Conservation (phyloP, 2,329 filamentous ascomycete genomes). For the Pseudogymnoascus sp. region DNA sequence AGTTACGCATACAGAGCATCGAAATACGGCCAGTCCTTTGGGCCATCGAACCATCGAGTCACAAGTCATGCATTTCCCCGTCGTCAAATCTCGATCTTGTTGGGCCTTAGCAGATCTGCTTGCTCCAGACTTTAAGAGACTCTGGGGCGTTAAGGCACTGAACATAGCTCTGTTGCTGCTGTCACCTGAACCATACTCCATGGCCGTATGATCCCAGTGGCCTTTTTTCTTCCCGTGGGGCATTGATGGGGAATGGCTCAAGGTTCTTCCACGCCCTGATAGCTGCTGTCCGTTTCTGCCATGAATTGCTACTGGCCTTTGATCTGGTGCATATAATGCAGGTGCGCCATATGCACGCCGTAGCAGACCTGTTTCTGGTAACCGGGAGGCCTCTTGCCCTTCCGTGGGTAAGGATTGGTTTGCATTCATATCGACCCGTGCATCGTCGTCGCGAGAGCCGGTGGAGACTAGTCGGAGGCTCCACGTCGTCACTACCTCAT, state of each 20-base stretch:
- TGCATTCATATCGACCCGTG: not conserved
- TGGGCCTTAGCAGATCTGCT: constrained; percentile 28
- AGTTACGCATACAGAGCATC: constrained; percentile 76
- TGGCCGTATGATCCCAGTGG: constrained; percentile 31
- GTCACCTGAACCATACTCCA: constrained; percentile 40
- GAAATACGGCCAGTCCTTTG: constrained; percentile 62
- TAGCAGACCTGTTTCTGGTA: not conserved
- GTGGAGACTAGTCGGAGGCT: not conserved
- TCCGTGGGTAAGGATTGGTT: not conserved
- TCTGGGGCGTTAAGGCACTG: constrained; percentile 13
- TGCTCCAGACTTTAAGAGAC: constrained; percentile 18
- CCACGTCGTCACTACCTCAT: not conserved
- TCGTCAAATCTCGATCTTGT: constrained; percentile 52
- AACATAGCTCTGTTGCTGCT: constrained; percentile 32
- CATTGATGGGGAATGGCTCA: constrained; percentile 71
- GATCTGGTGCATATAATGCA: not conserved
- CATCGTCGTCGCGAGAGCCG: not conserved
- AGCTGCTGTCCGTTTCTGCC: constrained; percentile 11
- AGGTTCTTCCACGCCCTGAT: constrained; percentile 40
- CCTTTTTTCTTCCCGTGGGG: constrained; percentile 56
- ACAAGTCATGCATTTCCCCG: constrained; percentile 79
- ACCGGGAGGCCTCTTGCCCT: not conserved
- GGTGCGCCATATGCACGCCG: not conserved
- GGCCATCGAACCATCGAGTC: constrained; percentile 76
- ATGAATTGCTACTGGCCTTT: not conserved